phyloP scores from a whole-genome alignment of 176 grass and related monocot species.

The Elymus sibiricus region DNA sequence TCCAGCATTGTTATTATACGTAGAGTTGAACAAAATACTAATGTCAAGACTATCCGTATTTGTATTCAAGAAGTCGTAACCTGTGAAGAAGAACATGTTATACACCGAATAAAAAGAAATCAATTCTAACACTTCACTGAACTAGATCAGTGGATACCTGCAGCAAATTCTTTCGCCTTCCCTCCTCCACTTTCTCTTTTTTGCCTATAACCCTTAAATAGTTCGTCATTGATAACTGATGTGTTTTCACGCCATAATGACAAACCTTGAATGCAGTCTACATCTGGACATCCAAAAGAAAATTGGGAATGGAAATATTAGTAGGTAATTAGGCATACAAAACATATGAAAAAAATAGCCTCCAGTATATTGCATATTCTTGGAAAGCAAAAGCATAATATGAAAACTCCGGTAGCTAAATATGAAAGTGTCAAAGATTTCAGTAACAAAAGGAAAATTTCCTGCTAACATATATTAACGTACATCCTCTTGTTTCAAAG shows the following conservation, averaged over 20 bases:
- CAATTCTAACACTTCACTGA: neutral
- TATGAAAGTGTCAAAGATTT: neutral
- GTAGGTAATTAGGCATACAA: neutral
- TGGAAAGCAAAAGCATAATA: neutral
- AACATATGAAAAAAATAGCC: neutral
- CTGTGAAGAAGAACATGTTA: conserved; percentile 24
- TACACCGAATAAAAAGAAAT: neutral
- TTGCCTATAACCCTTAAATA: conserved; percentile 76
- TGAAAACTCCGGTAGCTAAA: neutral
- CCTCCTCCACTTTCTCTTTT: conserved; percentile 22
- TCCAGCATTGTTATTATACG: conserved; percentile 59
- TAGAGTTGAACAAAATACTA: conserved; percentile 93
- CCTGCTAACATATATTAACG: neutral
- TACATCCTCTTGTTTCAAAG: neutral
- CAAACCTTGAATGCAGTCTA: conserved; percentile 63
- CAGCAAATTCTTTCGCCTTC: conserved; percentile 68
- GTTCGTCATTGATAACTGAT: conserved; percentile 53
- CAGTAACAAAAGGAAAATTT: neutral
- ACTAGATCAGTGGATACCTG: conserved; percentile 41
- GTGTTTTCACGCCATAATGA: conserved; percentile 70
- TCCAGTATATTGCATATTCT: neutral
- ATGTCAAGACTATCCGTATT: conserved; percentile 49
- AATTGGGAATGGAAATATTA: neutral
- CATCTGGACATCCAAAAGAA: conserved; percentile 27
- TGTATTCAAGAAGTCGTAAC: conserved; percentile 75